Conservation (phyloP, 73 alveolate genomes). For the Blepharisma stoltei region DNA sequence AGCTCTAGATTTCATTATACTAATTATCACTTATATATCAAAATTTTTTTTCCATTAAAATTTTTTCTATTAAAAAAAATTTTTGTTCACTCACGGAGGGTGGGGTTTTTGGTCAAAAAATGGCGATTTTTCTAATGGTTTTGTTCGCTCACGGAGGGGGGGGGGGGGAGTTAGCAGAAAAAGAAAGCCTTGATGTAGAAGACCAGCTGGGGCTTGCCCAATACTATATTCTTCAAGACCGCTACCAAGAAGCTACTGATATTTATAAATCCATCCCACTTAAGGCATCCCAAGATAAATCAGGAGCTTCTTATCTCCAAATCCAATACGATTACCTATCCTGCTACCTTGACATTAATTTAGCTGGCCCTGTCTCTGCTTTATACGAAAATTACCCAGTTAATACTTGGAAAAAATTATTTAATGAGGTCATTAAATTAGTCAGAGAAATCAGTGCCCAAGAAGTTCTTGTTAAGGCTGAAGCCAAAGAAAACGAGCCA, state of each 20-base stretch:
- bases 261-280: constrained; percentile 28
- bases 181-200: constrained; percentile 23
- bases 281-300: neutral
- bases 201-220: constrained; percentile 42
- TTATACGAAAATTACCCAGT: constrained; percentile 79
- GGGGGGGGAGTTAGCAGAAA: too few relatives aligned
- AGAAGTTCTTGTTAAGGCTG: constrained; percentile 37
- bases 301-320: constrained; percentile 30
- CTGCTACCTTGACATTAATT: constrained; percentile 69
- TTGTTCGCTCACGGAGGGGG: too few relatives aligned
- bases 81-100: too few relatives aligned
- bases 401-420: constrained; percentile 71
- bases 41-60: too few relatives aligned
- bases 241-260: constrained; percentile 46
- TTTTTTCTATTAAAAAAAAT: too few relatives aligned
- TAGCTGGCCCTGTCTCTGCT: constrained; percentile 67
- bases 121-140: too few relatives aligned
- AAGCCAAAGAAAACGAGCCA: constrained; percentile 55
- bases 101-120: too few relatives aligned
- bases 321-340: constrained; percentile 66
- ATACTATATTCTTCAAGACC: constrained; percentile 39
- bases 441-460: constrained; percentile 66
- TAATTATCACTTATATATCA: too few relatives aligned
- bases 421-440: constrained; percentile 68
- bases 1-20: too few relatives aligned